Conservation (phyloP, 129 eudicot genomes). For the Solidago caesia region DNA sequence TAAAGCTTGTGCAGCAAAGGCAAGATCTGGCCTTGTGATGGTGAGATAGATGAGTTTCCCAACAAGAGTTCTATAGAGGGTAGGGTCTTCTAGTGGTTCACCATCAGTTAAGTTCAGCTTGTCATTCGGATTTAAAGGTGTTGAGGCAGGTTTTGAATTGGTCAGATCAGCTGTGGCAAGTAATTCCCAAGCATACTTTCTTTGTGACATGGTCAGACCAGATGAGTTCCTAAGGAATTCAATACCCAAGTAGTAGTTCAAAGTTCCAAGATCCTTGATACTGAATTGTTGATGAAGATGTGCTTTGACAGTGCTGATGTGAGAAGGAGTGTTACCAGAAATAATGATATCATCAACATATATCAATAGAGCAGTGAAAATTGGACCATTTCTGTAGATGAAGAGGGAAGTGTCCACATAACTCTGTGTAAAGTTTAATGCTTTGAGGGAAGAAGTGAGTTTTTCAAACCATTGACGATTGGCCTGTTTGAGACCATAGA, state of each 20-base stretch:
- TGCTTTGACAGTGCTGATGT: neutral
- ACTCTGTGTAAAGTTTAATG: neutral
- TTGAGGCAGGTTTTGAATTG: neutral
- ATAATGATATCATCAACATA: neutral
- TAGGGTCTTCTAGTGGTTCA: neutral
- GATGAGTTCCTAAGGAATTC: neutral
- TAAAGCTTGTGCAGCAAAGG: neutral
- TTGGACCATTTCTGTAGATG: neutral
- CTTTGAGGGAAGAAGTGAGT: neutral
- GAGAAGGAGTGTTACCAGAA: neutral
- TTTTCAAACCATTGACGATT: neutral
- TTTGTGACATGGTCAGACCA: neutral
- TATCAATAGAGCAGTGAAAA: neutral
- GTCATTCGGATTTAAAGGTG: neutral
- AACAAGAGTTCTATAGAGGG: neutral
- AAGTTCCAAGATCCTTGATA: neutral
- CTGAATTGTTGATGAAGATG: neutral
- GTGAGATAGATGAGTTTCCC: neutral
- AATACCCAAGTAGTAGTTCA: neutral
- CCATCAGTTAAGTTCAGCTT: neutral
- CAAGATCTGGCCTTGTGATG: neutral
- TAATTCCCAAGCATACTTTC: neutral
- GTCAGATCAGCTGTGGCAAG: neutral
- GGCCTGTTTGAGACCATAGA: neutral
- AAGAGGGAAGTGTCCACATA: neutral